Evolutionary conservation across 768 basidiomycete species (phyloP).

Genomic region (Exsudoporus frostii): DNA sequence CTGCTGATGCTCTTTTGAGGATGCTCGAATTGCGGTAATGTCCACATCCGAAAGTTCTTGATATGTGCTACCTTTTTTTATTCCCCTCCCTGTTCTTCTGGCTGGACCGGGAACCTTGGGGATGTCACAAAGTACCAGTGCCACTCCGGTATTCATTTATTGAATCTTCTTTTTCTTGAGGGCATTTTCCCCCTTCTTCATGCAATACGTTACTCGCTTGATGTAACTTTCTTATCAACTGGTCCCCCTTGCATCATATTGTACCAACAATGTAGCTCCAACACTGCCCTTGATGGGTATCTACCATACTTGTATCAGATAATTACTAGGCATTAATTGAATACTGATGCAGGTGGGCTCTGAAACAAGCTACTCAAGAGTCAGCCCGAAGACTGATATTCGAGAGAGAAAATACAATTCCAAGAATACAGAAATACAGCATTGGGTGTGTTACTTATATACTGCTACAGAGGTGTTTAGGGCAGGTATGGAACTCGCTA

Average conservation of each 20-base stretch:
- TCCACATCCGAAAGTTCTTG: not conserved
- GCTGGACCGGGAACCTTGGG: conserved; percentile 1
- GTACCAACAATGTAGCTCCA: not conserved
- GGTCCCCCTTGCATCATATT: not conserved
- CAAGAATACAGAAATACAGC: too few species aligned
- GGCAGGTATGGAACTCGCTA: too few species aligned
- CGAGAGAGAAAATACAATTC: too few species aligned
- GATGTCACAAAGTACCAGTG: not conserved
- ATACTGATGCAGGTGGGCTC: too few species aligned
- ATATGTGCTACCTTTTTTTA: too few species aligned
- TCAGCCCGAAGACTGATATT: too few species aligned
- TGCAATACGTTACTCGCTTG: not conserved
- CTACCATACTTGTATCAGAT: not conserved
- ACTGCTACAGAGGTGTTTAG: too few species aligned
- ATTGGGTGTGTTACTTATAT: too few species aligned
- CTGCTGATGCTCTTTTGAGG: conserved; percentile 4
- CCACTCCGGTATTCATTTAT: not conserved
- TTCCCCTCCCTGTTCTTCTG: not conserved
- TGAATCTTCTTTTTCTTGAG: too few species aligned
- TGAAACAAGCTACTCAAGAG: too few species aligned
- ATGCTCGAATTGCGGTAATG: not conserved
- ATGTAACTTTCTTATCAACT: not conserved
- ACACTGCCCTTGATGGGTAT: not conserved
- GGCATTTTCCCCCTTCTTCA: not conserved
- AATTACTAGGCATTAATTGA: not conserved